Percentiles rank a stretch among this genome's conserved stretches.
phyloP scores from a whole-genome alignment of 2,329 filamentous ascomycete genomes.

The Ophiosphaerella narmari region DNA sequence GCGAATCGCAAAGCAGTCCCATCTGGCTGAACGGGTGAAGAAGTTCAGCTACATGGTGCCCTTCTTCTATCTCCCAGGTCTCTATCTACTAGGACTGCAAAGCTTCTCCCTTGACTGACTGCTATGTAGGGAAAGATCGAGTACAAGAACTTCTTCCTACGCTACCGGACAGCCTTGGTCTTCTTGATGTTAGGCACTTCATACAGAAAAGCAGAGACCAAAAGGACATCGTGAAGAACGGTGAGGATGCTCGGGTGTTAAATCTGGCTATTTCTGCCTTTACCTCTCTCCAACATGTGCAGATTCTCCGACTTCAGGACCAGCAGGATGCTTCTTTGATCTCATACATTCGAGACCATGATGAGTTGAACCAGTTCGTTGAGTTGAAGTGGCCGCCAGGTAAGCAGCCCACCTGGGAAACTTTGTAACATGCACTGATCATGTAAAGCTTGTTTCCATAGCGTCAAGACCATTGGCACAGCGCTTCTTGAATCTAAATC shows the following conservation, averaged over 20 bases:
- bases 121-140: conserved; percentile 43
- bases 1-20: conserved; percentile 53
- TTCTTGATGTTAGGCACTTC: conserved; percentile 49
- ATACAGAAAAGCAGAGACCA: conserved; percentile 56
- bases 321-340: conserved; percentile 61
- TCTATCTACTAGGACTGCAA: neutral
- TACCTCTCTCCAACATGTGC: conserved; percentile 65
- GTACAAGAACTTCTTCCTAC: conserved; percentile 47
- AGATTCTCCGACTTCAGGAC: conserved; percentile 66
- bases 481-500: conserved; percentile 62
- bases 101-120: conserved; percentile 25
- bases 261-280: conserved; percentile 63
- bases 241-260: conserved; percentile 58
- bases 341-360: conserved; percentile 56
- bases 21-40: conserved; percentile 60
- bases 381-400: conserved; percentile 62
- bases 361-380: conserved; percentile 52
- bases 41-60: conserved; percentile 66
- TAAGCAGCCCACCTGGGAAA: neutral
- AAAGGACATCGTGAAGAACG: conserved; percentile 54
- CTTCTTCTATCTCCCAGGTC: conserved; percentile 62
- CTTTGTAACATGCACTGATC: neutral
- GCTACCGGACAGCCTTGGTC: conserved; percentile 41
- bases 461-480: conserved; percentile 61
- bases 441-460: conserved; percentile 62